A percentile compares a stretch with the other conserved stretches of the same genome.
These are phyloP conservation scores for Urtica urens DNA, from an alignment of 306 rosid species.

Conservation along the genomic window DNA sequence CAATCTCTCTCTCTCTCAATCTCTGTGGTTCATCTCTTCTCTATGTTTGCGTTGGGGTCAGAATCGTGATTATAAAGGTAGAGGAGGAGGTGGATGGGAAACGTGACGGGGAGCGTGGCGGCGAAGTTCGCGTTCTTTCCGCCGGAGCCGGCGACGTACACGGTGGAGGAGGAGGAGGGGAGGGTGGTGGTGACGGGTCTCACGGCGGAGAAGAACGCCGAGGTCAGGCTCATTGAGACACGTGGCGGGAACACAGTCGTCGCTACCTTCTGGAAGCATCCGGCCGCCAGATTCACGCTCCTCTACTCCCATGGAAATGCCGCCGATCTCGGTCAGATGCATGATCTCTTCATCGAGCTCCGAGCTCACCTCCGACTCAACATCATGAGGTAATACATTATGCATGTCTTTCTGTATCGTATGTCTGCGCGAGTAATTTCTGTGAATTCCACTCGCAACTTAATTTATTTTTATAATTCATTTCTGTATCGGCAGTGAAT, in stretches of 20 bases:
- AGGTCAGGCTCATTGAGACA: constrained; percentile 53
- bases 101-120: constrained; percentile 80
- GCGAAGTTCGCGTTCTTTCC: constrained; percentile 96
- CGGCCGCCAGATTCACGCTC: constrained; percentile 70
- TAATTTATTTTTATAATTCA: neutral
- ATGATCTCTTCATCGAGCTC: constrained; percentile 82
- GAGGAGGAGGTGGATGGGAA: constrained; percentile 75
- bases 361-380: constrained; percentile 96
- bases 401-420: neutral
- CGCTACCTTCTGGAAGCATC: constrained; percentile 85
- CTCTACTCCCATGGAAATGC: constrained; percentile 97
- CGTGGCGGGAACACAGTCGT: constrained; percentile 67
- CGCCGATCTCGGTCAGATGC: constrained; percentile 97
- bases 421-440: too few relatives aligned
- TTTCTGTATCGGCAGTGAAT: neutral
- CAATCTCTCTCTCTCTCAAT: too few relatives aligned
- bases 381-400: constrained; percentile 84
- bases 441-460: neutral
- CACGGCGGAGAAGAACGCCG: constrained; percentile 57
- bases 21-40: too few relatives aligned
- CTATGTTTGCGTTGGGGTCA: too few relatives aligned
- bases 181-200: constrained; percentile 52
- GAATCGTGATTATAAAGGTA: too few relatives aligned
- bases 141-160: constrained; percentile 93
- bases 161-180: constrained; percentile 45